A percentile compares a stretch with the other conserved stretches of the same genome.
Evolutionary conservation across 108 stramenopile genomes (phyloP).

Genomic region (Licmophora abbreviata): DNA sequence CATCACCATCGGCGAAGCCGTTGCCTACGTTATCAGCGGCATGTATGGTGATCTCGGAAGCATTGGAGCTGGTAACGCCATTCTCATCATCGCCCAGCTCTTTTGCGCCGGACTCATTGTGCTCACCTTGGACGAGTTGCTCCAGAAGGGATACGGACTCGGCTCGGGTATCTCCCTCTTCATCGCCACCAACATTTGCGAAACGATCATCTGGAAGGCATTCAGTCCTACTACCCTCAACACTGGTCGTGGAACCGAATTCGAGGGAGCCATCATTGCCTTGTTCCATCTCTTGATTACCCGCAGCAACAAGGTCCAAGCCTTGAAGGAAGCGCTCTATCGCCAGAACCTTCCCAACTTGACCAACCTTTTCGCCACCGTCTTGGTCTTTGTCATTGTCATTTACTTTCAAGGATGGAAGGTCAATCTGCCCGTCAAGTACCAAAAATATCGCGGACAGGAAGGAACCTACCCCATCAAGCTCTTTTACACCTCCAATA

Average conservation of each 20-base stretch:
- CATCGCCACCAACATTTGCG: conserved; percentile 99
- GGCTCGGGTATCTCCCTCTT: conserved; percentile 97
- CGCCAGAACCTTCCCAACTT: conserved; percentile 98
- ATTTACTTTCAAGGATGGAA: conserved; percentile 99
- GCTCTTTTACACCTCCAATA: conserved; percentile 99
- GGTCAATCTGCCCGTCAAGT: conserved; percentile 97
- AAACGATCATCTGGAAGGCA: conserved; percentile 98
- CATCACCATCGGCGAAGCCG: conserved; percentile 98
- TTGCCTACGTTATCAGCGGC: conserved; percentile 97
- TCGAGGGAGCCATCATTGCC: conserved; percentile 98
- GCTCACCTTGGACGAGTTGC: conserved; percentile 96
- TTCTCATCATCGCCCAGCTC: conserved; percentile 96
- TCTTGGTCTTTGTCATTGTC: conserved; percentile 94
- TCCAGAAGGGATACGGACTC: conserved; percentile 99
- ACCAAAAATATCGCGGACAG: conserved; percentile 96
- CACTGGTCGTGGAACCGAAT: conserved; percentile 98
- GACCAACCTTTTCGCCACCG: conserved; percentile 94
- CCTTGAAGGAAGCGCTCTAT: conserved; percentile 92
- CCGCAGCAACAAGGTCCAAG: conserved; percentile 89
- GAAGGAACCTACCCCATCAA: conserved; percentile 94
- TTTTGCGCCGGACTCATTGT: conserved; percentile 98
- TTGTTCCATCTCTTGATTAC: conserved; percentile 96
- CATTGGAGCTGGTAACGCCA: conserved; percentile 95
- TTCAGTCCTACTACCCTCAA: conserved; percentile 99
- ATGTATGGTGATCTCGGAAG: conserved; percentile 96